Percentiles rank a stretch among this genome's conserved stretches.
Evolutionary conservation across 768 basidiomycete genomes (phyloP).

Genomic region (Boletus insuetus): DNA sequence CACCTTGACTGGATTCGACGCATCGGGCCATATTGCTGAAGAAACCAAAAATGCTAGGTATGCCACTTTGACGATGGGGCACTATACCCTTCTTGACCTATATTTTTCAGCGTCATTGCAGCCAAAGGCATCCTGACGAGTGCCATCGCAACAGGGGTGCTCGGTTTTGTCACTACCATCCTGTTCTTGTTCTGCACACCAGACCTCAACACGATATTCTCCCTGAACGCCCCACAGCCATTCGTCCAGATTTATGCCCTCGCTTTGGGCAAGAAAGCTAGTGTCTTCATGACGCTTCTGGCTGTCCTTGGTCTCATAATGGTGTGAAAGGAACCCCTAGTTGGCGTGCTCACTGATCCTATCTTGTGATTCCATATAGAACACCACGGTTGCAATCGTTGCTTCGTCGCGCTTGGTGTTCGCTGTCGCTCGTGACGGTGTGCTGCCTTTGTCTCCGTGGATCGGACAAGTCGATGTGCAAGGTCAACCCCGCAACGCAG

Average conservation of each 20-base stretch:
- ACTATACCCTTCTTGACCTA: neutral
- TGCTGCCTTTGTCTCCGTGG: constrained; percentile 81
- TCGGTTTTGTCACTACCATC: constrained; percentile 78
- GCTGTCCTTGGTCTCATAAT: constrained; percentile 84
- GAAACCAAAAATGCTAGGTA: constrained; percentile 82
- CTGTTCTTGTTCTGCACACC: constrained; percentile 86
- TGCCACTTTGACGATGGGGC: neutral
- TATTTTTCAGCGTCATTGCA: constrained; percentile 57
- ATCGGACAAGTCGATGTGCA: constrained; percentile 67
- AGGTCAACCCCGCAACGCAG: constrained; percentile 80
- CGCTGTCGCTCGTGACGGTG: constrained; percentile 93
- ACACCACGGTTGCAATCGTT: constrained; percentile 83
- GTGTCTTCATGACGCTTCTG: constrained; percentile 85
- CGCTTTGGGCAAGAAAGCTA: constrained; percentile 75
- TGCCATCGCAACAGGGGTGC: constrained; percentile 70
- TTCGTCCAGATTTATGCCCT: constrained; percentile 87
- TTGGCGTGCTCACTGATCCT: neutral
- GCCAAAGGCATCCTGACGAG: constrained; percentile 80
- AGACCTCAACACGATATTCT: constrained; percentile 70
- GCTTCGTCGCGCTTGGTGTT: constrained; percentile 87
- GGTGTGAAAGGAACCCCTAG: constrained; percentile 40
- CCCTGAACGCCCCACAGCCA: constrained; percentile 81
- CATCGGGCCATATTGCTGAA: constrained; percentile 83
- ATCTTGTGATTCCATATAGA: constrained; percentile 45
- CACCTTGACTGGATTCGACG: constrained; percentile 89